A percentile compares a stretch with the other conserved stretches of the same genome.
These are phyloP conservation scores for Xylariales sp. DNA, from an alignment of 2,329 filamentous ascomycete species.

Conservation along the genomic window DNA sequence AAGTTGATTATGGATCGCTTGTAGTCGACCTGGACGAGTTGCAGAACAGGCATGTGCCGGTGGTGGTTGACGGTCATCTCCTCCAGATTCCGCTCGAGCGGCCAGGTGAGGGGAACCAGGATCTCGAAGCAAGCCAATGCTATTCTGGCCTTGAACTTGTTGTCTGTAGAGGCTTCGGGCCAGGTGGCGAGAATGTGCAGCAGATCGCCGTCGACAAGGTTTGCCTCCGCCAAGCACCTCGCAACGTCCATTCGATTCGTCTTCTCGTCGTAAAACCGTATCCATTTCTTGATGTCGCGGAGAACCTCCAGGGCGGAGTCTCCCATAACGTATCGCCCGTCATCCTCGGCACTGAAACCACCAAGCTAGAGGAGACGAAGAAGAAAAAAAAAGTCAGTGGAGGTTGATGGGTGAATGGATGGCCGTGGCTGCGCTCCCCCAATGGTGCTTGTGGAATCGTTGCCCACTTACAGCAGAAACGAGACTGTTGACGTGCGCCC, in stretches of 20 bases:
- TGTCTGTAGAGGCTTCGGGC: slow-evolving; percentile 68
- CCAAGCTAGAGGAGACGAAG: slow-evolving; percentile 60
- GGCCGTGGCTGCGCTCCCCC: no score
- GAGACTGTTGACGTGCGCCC: slow-evolving; percentile 88
- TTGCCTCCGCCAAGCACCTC: slow-evolving; percentile 85
- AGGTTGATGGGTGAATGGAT: no score
- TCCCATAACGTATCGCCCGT: slow-evolving; percentile 81
- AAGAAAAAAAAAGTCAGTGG: no score
- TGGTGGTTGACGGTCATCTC: slow-evolving; percentile 91
- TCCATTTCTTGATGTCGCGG: slow-evolving; percentile 91
- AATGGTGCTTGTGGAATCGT: no score
- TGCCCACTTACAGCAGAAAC: slow-evolving; percentile 74
- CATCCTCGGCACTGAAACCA: slow-evolving; percentile 73
- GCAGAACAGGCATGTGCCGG: slow-evolving; percentile 83
- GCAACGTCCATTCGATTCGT: slow-evolving; percentile 92
- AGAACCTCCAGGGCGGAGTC: slow-evolving; percentile 90
- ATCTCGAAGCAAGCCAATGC: slow-evolving; percentile 86
- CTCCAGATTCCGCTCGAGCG: slow-evolving; percentile 72
- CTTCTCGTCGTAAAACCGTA: slow-evolving; percentile 91
- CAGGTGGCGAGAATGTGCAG: slow-evolving; percentile 83
- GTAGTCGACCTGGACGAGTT: slow-evolving; percentile 83
- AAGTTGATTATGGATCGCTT: slow-evolving; percentile 86
- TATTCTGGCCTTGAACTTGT: slow-evolving; percentile 72
- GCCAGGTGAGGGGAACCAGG: slow-evolving; percentile 91
- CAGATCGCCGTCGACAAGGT: slow-evolving; percentile 85